These are phyloP conservation scores for Clavariopsis aquatica DNA, from an alignment of 495 filamentous ascomycete species.

Conservation along the genomic window DNA sequence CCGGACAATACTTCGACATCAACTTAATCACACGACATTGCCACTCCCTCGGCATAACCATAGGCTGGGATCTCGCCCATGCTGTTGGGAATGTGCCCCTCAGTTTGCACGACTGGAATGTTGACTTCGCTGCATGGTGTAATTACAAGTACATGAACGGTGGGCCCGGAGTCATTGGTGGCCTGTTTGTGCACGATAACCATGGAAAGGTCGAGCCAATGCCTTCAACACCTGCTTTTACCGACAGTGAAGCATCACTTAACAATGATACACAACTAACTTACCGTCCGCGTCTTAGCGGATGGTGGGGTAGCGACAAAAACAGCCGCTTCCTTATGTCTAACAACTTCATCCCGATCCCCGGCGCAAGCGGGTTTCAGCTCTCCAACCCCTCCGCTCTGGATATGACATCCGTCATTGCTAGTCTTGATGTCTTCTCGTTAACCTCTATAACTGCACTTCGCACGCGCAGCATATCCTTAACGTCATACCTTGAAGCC, in stretches of 20 bases:
- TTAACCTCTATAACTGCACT: slow-evolving; percentile 69
- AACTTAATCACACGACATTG: slow-evolving; percentile 78
- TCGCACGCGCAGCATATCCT: slow-evolving; percentile 68
- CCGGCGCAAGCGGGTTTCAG: slow-evolving; percentile 50
- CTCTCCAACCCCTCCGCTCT: slow-evolving; percentile 40
- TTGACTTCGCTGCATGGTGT: slow-evolving; percentile 97
- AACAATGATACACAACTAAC: slow-evolving; percentile 1
- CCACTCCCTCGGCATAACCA: slow-evolving; percentile 69
- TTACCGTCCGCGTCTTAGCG: slow-evolving; percentile 48
- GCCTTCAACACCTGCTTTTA: slow-evolving; percentile 43
- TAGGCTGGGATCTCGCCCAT: slow-evolving; percentile 96
- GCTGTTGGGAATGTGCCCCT: slow-evolving; percentile 89
- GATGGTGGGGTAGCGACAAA: slow-evolving; percentile 90
- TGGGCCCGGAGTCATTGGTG: slow-evolving; percentile 85
- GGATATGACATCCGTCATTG: slow-evolving; percentile 68
- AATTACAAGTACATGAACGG: slow-evolving; percentile 95
- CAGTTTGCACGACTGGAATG: slow-evolving; percentile 84
- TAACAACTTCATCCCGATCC: slow-evolving; percentile 73
- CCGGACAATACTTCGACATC: slow-evolving; percentile 88
- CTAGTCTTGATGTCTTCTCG: slow-evolving; percentile 77
- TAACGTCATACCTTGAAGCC: slow-evolving; percentile 78
- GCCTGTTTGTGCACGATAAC: slow-evolving; percentile 80
- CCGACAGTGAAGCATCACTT: background rate
- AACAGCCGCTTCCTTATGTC: slow-evolving; percentile 75
- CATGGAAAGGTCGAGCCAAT: slow-evolving; percentile 52